Conservation (phyloP, 1,284 basidiomycete genomes). For the Apiotrichum porosum region DNA sequence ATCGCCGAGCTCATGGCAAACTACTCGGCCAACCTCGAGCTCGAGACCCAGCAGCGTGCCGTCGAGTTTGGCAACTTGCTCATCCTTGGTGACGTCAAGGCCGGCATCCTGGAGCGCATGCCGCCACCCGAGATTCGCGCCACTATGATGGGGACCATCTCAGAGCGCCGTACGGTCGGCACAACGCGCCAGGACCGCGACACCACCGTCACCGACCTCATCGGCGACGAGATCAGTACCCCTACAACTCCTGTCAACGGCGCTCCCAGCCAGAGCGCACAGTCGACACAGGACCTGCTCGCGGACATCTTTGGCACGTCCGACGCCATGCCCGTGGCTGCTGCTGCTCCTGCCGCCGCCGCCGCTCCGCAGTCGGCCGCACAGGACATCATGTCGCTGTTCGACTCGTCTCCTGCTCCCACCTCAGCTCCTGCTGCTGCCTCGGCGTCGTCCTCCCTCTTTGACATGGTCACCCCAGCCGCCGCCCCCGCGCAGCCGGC, state of each 20-base stretch:
- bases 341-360: constrained; percentile 43
- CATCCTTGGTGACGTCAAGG: constrained; percentile 63
- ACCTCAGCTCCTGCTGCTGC: constrained; percentile 36
- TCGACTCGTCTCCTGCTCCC: constrained; percentile 54
- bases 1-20: constrained; percentile 68
- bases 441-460: constrained; percentile 23
- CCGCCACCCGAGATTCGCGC: constrained; percentile 93
- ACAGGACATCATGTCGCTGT: constrained; percentile 88
- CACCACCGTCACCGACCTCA: constrained; percentile 62
- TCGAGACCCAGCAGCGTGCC: constrained; percentile 92
- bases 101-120: constrained; percentile 96
- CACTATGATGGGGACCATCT: constrained; percentile 86
- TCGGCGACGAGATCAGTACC: constrained; percentile 66
- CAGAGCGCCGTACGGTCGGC: constrained; percentile 86
- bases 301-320: constrained; percentile 83
- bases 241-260: constrained; percentile 29
- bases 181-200: constrained; percentile 74
- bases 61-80: constrained; percentile 91
- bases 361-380: constrained; percentile 56
- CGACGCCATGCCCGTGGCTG: constrained; percentile 6
- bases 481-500: not conserved
- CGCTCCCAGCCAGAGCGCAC: constrained; percentile 48
- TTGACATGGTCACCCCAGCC: constrained; percentile 32
- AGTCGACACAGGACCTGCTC: constrained; percentile 81
- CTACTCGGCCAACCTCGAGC: constrained; percentile 78